Conservation (phyloP, 805 yeast species). For the Sugiyamaella floridensis region DNA sequence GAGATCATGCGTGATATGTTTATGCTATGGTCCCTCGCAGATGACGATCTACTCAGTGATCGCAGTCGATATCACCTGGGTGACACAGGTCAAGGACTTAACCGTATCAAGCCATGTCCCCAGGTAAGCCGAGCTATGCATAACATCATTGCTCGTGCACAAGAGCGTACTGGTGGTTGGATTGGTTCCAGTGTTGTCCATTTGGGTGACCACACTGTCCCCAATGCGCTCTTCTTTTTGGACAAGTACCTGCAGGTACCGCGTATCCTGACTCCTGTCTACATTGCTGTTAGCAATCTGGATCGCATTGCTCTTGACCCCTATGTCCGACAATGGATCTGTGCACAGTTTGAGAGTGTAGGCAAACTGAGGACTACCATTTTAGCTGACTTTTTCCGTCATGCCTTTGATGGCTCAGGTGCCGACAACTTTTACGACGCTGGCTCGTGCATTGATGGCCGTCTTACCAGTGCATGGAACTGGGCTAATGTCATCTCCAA, state of each 20-base stretch:
- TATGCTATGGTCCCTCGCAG: constrained; percentile 70
- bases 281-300: constrained; percentile 48
- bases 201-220: constrained; percentile 77
- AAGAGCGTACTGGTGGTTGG: constrained; percentile 58
- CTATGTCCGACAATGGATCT: constrained; percentile 43
- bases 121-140: constrained; percentile 64
- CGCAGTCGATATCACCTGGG: constrained; percentile 45
- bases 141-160: constrained; percentile 57
- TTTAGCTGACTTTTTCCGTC: constrained; percentile 46
- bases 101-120: constrained; percentile 71
- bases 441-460: constrained; percentile 79
- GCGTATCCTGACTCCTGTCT: constrained; percentile 65
- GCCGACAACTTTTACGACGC: constrained; percentile 80
- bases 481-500: constrained; percentile 67
- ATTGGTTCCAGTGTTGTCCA: constrained; percentile 77
- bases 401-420: constrained; percentile 72
- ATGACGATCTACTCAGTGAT: constrained; percentile 57
- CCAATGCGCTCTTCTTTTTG: constrained; percentile 70
- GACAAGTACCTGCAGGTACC: constrained; percentile 81
- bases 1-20: constrained; percentile 73
- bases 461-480: constrained; percentile 76
- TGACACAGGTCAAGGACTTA: constrained; percentile 77
- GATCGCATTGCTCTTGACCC: constrained; percentile 48
- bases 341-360: constrained; percentile 50
- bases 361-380: constrained; percentile 44